Evolutionary conservation across 2,329 filamentous ascomycete genomes (phyloP).

Genomic region (Magnaporthales sp.): DNA sequence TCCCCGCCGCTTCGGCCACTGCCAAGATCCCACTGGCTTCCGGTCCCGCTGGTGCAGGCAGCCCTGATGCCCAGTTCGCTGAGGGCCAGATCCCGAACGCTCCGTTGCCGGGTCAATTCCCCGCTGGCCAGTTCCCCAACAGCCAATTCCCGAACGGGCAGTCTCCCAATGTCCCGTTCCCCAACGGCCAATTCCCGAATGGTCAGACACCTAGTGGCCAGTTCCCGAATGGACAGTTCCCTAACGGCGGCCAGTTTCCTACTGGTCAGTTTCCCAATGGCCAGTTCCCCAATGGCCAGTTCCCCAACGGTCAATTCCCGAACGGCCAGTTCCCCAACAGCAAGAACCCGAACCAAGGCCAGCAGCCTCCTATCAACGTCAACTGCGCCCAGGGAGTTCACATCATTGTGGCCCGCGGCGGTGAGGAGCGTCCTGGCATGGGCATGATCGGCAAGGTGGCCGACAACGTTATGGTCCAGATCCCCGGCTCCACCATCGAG

Average conservation of each 20-base stretch:
- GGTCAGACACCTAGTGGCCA: background rate
- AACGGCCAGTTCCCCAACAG: background rate
- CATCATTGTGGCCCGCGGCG: constrained; percentile 26
- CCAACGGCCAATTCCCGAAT: background rate
- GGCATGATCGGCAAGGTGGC: constrained; percentile 23
- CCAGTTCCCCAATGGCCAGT: too few species aligned
- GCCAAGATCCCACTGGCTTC: background rate
- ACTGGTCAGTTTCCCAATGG: too few species aligned
- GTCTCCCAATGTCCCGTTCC: background rate
- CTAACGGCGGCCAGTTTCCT: too few species aligned
- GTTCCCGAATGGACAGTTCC: too few species aligned
- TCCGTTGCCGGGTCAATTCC: background rate
- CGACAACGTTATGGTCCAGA: constrained; percentile 16
- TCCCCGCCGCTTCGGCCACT: background rate
- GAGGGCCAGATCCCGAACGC: background rate
- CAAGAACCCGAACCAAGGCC: background rate
- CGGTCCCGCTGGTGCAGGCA: background rate
- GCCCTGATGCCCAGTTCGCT: background rate
- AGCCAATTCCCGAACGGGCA: background rate
- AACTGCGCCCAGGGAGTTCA: constrained; percentile 11
- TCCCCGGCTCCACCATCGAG: constrained; percentile 23
- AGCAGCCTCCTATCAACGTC: background rate
- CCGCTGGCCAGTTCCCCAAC: background rate
- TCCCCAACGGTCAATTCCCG: too few species aligned
- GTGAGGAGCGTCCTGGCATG: constrained; percentile 21